Percentiles rank a stretch among this genome's conserved stretches.
phyloP scores from a whole-genome alignment of 2,329 filamentous ascomycete species.

The Penicillium sp. region DNA sequence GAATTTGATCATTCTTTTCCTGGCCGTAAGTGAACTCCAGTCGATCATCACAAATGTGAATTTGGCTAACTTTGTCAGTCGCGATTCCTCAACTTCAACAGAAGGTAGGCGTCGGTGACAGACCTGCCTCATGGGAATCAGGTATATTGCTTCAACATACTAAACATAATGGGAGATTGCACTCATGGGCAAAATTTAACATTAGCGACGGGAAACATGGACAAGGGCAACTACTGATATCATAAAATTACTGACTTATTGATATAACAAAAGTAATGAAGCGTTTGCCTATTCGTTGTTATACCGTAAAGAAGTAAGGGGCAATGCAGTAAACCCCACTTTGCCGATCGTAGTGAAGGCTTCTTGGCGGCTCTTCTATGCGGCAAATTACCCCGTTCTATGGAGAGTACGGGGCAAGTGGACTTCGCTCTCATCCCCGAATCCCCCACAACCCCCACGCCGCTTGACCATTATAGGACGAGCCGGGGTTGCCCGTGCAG shows the following conservation, averaged over 20 bases:
- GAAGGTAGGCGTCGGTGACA: slow-evolving; percentile 29
- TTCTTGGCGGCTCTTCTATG: neutral
- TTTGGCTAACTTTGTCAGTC: slow-evolving; percentile 27
- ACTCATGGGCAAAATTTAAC: no score
- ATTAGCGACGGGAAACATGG: no score
- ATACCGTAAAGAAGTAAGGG: neutral
- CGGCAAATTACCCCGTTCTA: neutral
- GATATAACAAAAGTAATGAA: neutral
- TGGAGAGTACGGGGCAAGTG: neutral
- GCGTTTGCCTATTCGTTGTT: no score
- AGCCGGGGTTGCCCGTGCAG: neutral
- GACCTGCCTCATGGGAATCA: no score
- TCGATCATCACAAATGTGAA: neutral
- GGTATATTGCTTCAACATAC: no score
- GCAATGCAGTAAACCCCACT: neutral
- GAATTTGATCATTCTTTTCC: slow-evolving; percentile 66
- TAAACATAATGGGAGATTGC: no score
- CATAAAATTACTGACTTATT: no score
- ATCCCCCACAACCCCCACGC: slow-evolving; percentile 18
- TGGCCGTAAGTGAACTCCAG: slow-evolving; percentile 48
- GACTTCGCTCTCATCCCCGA: neutral
- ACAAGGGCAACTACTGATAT: neutral
- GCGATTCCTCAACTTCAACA: slow-evolving; percentile 48
- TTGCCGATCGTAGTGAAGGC: neutral
- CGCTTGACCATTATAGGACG: slow-evolving; percentile 3